Conservation (phyloP, 257 asterid species). For the Solanum clarkiae region DNA sequence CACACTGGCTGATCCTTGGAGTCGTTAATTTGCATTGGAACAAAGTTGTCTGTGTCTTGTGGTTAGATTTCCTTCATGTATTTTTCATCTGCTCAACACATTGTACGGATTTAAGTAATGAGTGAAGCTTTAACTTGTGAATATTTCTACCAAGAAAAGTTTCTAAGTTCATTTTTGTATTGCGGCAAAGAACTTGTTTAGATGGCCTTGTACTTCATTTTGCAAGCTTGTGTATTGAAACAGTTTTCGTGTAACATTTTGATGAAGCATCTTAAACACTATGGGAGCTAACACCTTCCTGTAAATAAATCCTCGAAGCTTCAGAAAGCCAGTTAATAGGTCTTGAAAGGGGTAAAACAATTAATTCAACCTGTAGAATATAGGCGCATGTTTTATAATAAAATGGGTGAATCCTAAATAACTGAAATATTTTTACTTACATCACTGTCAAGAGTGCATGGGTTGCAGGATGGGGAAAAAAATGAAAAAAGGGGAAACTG, state of each 20-base stretch:
- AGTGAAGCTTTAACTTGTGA: background rate
- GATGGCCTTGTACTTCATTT: background rate
- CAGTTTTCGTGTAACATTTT: background rate
- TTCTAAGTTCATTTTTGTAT: background rate
- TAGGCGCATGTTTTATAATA: background rate
- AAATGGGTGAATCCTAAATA: background rate
- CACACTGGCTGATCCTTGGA: slow-evolving; percentile 33
- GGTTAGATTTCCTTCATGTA: background rate
- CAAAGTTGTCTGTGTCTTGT: background rate
- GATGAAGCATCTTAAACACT: background rate
- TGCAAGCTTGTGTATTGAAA: background rate
- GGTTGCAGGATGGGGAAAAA: background rate
- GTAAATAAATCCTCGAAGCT: background rate
- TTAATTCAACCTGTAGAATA: background rate
- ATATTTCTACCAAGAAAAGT: background rate
- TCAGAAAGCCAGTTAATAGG: slow-evolving; percentile 2
- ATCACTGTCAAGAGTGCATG: background rate
- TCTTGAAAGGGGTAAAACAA: slow-evolving; percentile 23
- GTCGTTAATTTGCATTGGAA: background rate
- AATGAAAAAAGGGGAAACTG: background rate
- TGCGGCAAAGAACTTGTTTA: background rate
- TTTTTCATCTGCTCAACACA: background rate
- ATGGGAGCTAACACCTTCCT: background rate
- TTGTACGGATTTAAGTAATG: background rate
- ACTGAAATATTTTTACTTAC: background rate